phyloP scores from a whole-genome alignment of 2,329 filamentous ascomycete species.

The Paecilomyces formosus region DNA sequence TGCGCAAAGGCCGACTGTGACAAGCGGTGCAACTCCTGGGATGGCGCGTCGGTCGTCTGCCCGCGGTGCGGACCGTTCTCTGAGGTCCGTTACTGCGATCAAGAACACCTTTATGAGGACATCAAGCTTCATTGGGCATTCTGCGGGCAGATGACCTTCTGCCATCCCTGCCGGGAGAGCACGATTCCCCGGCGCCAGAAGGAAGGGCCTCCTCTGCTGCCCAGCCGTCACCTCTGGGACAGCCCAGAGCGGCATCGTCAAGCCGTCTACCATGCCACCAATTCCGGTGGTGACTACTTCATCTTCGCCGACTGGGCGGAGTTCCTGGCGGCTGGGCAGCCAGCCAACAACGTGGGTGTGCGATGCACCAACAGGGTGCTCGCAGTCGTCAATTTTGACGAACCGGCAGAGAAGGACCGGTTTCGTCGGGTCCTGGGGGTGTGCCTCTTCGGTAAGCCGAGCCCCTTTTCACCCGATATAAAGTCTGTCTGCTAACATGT shows the following conservation, averaged over 20 bases:
- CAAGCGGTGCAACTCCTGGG: conserved; percentile 22
- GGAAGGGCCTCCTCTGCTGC: conserved; percentile 18
- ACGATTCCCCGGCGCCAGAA: conserved; percentile 14
- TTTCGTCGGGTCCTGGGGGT: conserved; percentile 26
- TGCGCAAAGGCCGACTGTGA: conserved; percentile 21
- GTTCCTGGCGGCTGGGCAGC: conserved; percentile 5
- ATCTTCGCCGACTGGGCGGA: conserved; percentile 24
- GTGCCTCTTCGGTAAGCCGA: conserved; percentile 21
- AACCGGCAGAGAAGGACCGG: conserved; percentile 20
- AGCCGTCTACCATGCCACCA: conserved; percentile 21
- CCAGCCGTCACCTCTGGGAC: conserved; percentile 19
- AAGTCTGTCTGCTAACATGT: not conserved
- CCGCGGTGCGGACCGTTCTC: conserved; percentile 33
- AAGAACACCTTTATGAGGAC: conserved; percentile 27
- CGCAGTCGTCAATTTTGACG: conserved; percentile 14
- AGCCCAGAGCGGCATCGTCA: conserved; percentile 29
- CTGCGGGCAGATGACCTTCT: conserved; percentile 16
- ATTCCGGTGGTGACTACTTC: conserved; percentile 25
- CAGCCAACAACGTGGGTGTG: conserved; percentile 4
- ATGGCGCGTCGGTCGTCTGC: conserved; percentile 27
- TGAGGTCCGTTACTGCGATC: conserved; percentile 30
- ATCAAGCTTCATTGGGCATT: conserved; percentile 27
- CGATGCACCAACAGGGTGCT: conserved; percentile 18
- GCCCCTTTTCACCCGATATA: not conserved
- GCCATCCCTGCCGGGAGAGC: conserved; percentile 10